A percentile compares a stretch with the other conserved stretches of the same genome.
Evolutionary conservation across 106 monocot genomes (phyloP).

Genomic region (Apostasia ramifera): DNA sequence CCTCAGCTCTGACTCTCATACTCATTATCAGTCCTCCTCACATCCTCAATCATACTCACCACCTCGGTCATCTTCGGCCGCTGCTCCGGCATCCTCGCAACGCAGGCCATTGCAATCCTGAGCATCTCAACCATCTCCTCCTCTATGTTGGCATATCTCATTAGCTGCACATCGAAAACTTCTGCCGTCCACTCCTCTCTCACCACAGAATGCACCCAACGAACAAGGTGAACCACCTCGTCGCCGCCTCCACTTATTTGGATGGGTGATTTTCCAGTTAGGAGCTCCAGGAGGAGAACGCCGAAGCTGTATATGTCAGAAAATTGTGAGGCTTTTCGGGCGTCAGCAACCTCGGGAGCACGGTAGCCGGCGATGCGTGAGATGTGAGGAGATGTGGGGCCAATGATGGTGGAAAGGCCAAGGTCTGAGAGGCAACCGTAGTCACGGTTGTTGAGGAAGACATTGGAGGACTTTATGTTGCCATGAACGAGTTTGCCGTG

Average conservation of each 20-base stretch:
- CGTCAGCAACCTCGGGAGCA: slow-evolving; percentile 33
- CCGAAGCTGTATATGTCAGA: slow-evolving; percentile 57
- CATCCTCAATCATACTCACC: slow-evolving; percentile 14
- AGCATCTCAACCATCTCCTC: slow-evolving; percentile 24
- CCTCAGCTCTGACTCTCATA: too few species aligned
- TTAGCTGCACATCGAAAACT: slow-evolving; percentile 12
- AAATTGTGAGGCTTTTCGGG: slow-evolving; percentile 12
- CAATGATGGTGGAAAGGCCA: slow-evolving; percentile 19
- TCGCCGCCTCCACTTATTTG: slow-evolving; percentile 18
- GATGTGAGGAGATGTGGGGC: slow-evolving; percentile 6
- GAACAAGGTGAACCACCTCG: slow-evolving; percentile 12
- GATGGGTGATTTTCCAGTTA: slow-evolving; percentile 39
- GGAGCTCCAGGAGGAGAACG: slow-evolving; percentile 48
- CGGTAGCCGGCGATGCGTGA: slow-evolving; percentile 32
- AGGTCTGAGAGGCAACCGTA: slow-evolving; percentile 40
- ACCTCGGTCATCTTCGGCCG: slow-evolving; percentile 13
- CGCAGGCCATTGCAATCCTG: slow-evolving; percentile 12
- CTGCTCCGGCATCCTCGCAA: slow-evolving; percentile 12
- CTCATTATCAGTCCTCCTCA: not conserved
- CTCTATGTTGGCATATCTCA: slow-evolving; percentile 10
- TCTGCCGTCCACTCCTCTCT: slow-evolving; percentile 19
- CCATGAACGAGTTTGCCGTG: slow-evolving; percentile 40
- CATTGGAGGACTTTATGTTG: slow-evolving; percentile 58
- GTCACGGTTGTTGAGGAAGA: slow-evolving; percentile 34
- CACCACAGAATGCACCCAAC: slow-evolving; percentile 16